A percentile compares a stretch with the other conserved stretches of the same genome.
Evolutionary conservation across 73 alveolate genomes (phyloP).

Genomic region (Paramecium primaurelia): DNA sequence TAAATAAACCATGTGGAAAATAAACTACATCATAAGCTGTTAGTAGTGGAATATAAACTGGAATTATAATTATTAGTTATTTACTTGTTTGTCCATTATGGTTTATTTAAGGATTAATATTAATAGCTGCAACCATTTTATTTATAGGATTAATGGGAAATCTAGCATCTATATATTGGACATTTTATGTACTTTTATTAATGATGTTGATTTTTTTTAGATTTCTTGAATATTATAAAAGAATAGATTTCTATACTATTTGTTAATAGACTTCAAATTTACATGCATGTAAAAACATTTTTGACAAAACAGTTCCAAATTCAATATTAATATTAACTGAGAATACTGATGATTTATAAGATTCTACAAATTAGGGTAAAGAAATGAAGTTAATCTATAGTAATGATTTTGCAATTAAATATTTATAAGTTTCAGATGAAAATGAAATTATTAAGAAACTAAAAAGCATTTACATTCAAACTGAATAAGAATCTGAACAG

Average conservation of each 20-base stretch:
- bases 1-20: background rate
- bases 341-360: background rate
- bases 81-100: conserved; percentile 5
- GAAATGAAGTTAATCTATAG: conserved; percentile 18
- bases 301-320: conserved; percentile 47
- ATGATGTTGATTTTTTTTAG: background rate
- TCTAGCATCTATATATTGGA: conserved; percentile 17
- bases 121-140: background rate
- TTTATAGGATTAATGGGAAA: conserved; percentile 9
- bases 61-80: background rate
- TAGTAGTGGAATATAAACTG: background rate
- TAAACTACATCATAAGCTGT: background rate
- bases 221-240: conserved; percentile 6
- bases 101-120: background rate
- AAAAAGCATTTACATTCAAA: background rate
- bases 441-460: background rate
- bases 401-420: conserved; percentile 43
- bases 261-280: conserved; percentile 7
- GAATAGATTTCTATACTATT: conserved; percentile 23
- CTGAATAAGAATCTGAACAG: background rate
- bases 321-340: conserved; percentile 29
- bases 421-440: background rate
- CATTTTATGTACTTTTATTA: background rate
- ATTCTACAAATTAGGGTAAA: background rate
- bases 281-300: conserved; percentile 36